Percentiles rank a stretch among this genome's conserved stretches.
phyloP scores from a whole-genome alignment of 2,329 filamentous ascomycete genomes.

The Sclerotinia sclerotiorum region DNA sequence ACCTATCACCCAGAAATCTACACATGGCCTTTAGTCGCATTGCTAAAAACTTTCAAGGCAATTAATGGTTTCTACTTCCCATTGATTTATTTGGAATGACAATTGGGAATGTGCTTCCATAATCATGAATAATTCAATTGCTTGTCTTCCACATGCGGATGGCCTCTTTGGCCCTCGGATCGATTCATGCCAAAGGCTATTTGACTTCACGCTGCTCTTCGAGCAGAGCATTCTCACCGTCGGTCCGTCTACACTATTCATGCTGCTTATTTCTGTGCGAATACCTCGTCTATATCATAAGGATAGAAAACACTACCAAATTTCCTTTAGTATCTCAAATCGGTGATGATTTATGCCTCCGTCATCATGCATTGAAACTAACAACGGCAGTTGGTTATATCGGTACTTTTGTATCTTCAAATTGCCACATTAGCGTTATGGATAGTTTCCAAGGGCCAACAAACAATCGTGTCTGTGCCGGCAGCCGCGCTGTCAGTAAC shows the following conservation, averaged over 20 bases:
- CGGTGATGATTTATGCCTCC: not conserved
- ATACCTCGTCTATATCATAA: not conserved
- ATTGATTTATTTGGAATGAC: not conserved
- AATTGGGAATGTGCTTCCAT: not conserved
- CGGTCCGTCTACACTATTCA: slow-evolving; percentile 26
- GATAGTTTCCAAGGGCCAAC: not conserved
- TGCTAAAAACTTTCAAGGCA: too few relatives aligned
- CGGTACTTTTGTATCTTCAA: not conserved
- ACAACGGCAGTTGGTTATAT: not conserved
- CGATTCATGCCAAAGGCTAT: slow-evolving; percentile 10
- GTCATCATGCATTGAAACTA: not conserved
- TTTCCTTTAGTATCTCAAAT: slow-evolving; percentile 1
- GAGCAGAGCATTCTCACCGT: slow-evolving; percentile 34
- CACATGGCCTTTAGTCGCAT: too few relatives aligned
- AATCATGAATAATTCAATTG: slow-evolving; percentile 35
- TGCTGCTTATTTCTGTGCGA: not conserved
- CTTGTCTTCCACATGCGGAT: slow-evolving; percentile 34
- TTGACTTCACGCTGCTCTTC: slow-evolving; percentile 35
- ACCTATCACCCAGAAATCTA: too few relatives aligned
- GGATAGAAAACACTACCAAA: not conserved
- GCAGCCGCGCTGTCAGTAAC: not conserved
- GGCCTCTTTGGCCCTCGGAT: slow-evolving; percentile 11
- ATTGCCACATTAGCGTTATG: not conserved
- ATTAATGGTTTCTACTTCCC: not conserved
- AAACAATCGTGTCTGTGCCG: not conserved